Evolutionary conservation across 2,329 filamentous ascomycete species (phyloP).

Genomic region (Cladorrhinum sp.): DNA sequence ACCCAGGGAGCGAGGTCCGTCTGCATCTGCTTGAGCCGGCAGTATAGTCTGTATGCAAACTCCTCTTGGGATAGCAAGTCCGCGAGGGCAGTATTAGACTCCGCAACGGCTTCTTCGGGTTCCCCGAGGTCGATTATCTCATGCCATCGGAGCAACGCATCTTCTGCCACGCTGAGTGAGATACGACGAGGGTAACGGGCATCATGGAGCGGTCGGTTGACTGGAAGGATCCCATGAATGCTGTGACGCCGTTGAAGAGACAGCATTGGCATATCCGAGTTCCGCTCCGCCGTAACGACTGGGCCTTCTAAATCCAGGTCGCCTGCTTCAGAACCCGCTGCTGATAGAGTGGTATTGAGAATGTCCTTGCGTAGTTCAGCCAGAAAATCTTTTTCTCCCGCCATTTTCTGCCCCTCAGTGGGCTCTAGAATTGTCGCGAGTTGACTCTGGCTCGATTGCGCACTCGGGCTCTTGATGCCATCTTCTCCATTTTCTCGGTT

Average conservation of each 20-base stretch:
- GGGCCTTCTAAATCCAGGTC: constrained; percentile 59
- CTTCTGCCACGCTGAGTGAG: constrained; percentile 73
- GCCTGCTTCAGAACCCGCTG: constrained; percentile 56
- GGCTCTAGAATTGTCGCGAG: not conserved
- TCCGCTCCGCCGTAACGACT: constrained; percentile 48
- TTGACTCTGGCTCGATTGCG: constrained; percentile 15
- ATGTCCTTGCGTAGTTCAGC: constrained; percentile 44
- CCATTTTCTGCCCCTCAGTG: not conserved
- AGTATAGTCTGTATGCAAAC: constrained; percentile 55
- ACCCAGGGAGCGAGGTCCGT: constrained; percentile 60
- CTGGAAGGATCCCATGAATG: constrained; percentile 38
- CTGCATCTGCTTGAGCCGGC: constrained; percentile 51
- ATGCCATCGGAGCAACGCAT: constrained; percentile 68
- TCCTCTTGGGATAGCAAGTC: constrained; percentile 37
- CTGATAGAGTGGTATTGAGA: constrained; percentile 47
- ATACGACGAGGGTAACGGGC: constrained; percentile 67
- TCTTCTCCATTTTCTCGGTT: constrained; percentile 31
- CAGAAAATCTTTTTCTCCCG: constrained; percentile 22
- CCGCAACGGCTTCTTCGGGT: not conserved
- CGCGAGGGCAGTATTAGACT: not conserved
- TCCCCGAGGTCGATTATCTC: constrained; percentile 43
- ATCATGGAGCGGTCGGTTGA: constrained; percentile 46
- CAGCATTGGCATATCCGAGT: constrained; percentile 41
- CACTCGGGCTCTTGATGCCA: constrained; percentile 16
- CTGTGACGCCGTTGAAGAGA: constrained; percentile 63